Evolutionary conservation across 352 stramenopile species (phyloP).

Genomic region (Globisporangium heterothallicum): DNA sequence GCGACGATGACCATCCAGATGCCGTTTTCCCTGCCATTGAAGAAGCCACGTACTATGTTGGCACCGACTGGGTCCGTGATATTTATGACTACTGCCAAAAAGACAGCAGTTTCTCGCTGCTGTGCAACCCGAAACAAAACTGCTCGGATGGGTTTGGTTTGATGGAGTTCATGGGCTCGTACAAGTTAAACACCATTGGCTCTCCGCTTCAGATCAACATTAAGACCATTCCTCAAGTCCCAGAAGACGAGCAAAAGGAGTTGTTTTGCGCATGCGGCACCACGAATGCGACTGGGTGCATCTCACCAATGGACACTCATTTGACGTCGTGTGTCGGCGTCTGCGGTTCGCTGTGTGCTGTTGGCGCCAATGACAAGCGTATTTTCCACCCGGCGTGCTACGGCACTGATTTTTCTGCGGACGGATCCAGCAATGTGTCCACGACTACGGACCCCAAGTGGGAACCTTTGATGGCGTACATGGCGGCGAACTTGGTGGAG

Average conservation of each 20-base stretch:
- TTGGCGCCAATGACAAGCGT: slow-evolving; percentile 27
- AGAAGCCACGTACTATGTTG: slow-evolving; percentile 54
- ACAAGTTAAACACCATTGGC: slow-evolving; percentile 54
- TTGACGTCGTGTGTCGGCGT: slow-evolving; percentile 48
- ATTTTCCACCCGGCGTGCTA: slow-evolving; percentile 23
- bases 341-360: slow-evolving; percentile 42
- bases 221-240: slow-evolving; percentile 32
- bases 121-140: slow-evolving; percentile 52
- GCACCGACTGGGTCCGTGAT: slow-evolving; percentile 55
- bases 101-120: slow-evolving; percentile 46
- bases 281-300: slow-evolving; percentile 37
- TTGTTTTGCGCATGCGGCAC: slow-evolving; percentile 40
- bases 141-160: slow-evolving; percentile 49
- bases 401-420: slow-evolving; percentile 30
- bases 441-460: slow-evolving; percentile 26
- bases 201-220: slow-evolving; percentile 63
- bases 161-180: slow-evolving; percentile 56
- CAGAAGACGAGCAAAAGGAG: slow-evolving; percentile 21
- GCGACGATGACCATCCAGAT: slow-evolving; percentile 29
- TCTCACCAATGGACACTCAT: slow-evolving; percentile 36
- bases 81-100: slow-evolving; percentile 60
- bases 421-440: slow-evolving; percentile 12
- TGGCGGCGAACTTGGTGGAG: slow-evolving; percentile 30
- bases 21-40: slow-evolving; percentile 47
- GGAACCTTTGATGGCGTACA: slow-evolving; percentile 30